Conservation (phyloP, 257 asterid genomes). For the Solanum etuberosum region DNA sequence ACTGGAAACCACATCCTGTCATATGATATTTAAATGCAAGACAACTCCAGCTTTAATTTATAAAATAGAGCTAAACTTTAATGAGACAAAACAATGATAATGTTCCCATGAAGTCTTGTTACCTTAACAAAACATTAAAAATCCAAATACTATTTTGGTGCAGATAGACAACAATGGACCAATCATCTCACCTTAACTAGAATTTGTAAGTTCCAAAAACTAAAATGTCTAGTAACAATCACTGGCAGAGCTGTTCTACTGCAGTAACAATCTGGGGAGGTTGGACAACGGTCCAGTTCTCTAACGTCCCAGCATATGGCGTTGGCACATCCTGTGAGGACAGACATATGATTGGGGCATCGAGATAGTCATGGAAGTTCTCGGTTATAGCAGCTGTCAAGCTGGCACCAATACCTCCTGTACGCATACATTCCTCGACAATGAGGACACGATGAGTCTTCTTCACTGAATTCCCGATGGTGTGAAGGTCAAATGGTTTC, state of each 20-base stretch:
- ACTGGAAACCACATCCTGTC: background rate
- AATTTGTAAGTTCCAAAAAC: background rate
- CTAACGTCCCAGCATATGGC: slow-evolving; percentile 69
- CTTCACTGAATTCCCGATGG: slow-evolving; percentile 71
- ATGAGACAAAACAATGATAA: background rate
- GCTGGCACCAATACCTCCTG: slow-evolving; percentile 85
- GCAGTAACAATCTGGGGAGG: slow-evolving; percentile 77
- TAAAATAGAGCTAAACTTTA: background rate
- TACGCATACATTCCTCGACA: slow-evolving; percentile 91
- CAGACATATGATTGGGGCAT: slow-evolving; percentile 63
- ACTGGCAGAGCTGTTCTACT: slow-evolving; percentile 70
- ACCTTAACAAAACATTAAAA: background rate
- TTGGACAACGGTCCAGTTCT: slow-evolving; percentile 79
- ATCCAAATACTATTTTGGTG: background rate
- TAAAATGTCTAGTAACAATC: background rate
- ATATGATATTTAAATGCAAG: background rate
- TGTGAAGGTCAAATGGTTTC: slow-evolving; percentile 75
- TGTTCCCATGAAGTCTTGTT: background rate
- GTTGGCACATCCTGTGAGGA: slow-evolving; percentile 87
- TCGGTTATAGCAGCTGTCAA: slow-evolving; percentile 68
- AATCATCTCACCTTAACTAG: background rate
- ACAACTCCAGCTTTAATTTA: background rate
- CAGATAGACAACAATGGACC: background rate
- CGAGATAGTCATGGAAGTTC: slow-evolving; percentile 65
- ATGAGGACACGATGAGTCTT: slow-evolving; percentile 69